Evolutionary conservation across 441 rosid species (phyloP).

Genomic region (Gossypium trilobum): DNA sequence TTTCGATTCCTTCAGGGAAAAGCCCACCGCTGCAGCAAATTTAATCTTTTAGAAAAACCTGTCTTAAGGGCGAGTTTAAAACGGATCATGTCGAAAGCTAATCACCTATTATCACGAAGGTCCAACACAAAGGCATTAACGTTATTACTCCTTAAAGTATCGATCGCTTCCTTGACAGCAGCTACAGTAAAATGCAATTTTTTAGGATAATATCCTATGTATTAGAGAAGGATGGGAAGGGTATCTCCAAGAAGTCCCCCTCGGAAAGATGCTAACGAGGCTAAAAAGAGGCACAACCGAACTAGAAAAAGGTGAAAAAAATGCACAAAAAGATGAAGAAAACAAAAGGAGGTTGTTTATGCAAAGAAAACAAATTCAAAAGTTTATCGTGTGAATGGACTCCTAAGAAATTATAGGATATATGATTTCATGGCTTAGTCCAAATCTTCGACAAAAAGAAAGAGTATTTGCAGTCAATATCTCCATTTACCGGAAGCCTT

Average conservation of each 20-base stretch:
- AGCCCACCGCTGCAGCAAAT: conserved; percentile 81
- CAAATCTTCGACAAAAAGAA: neutral
- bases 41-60: conserved; percentile 31
- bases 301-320: neutral
- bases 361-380: neutral
- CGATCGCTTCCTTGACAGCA: conserved; percentile 78
- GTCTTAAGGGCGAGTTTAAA: conserved; percentile 21
- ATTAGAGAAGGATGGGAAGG: neutral
- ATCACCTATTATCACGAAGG: conserved; percentile 96
- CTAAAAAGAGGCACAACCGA: conserved; percentile 3
- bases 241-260: neutral
- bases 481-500: conserved; percentile 64
- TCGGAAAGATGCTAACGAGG: neutral
- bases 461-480: conserved; percentile 2
- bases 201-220: conserved; percentile 2
- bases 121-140: conserved; percentile 78
- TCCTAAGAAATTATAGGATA: neutral
- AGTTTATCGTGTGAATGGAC: neutral
- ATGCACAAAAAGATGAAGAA: neutral
- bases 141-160: conserved; percentile 48
- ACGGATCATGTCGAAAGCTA: conserved; percentile 20
- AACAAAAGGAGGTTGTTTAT: neutral
- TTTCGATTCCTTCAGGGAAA: conserved; percentile 94
- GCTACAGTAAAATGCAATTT: conserved; percentile 32
- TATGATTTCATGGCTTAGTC: neutral